Base-by-base conservation (phyloP, 371 early-diverging fungal genomes). In the Homolaphlyctis polyrhiza region DNA sequence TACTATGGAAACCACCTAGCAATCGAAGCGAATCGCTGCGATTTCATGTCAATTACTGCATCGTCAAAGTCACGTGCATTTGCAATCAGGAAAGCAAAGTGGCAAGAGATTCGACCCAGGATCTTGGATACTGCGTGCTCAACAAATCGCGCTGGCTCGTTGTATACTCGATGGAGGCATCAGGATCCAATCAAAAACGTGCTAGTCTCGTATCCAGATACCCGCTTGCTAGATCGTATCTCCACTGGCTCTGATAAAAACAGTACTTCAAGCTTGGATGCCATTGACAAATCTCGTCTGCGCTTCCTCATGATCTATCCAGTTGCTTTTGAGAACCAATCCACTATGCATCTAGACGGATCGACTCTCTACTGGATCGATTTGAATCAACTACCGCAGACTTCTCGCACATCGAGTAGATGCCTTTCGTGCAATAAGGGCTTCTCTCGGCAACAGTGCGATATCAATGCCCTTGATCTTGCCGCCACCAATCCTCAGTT, bases 261-360 rank as follows among this genome's bases (percentile, higher is more conserved):
- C n/a, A n/a, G n/a, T n/a, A n/a, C n/a, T n/a, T n/a, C n/a, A n/a
- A n/a, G n/a, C n/a, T n/a, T n/a, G n/a, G 52, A 21, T 21, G 14
- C 28, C 11, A 14, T 6, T 21, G 52, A 51, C 32, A 11, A 27
- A 21, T 51, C 52, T 6, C 25, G 32, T 11, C 6, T 51, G 52
- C 52, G 52, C 14, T 51, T 51, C 27, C 52, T 51, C 28, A 51
- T 51, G 52, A 51, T 51, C 32, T 51, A 27, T 11, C 52, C 52
- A 11, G 52, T 51, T 27, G 27, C 11, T 11, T 14, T 27, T 14
- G 25, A 25, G 32, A 6, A 51, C 52, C 32, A 28, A 28, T 11
- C 52, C 11, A 28, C 14, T 21, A 51, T 51, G 11, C 8, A 14
- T 51, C 32, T 51, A 27, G 52, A 51, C 32, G 52, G 52, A 6